Conservation (phyloP, 371 early-diverging fungal genomes). For the Rhizopus sp. region DNA sequence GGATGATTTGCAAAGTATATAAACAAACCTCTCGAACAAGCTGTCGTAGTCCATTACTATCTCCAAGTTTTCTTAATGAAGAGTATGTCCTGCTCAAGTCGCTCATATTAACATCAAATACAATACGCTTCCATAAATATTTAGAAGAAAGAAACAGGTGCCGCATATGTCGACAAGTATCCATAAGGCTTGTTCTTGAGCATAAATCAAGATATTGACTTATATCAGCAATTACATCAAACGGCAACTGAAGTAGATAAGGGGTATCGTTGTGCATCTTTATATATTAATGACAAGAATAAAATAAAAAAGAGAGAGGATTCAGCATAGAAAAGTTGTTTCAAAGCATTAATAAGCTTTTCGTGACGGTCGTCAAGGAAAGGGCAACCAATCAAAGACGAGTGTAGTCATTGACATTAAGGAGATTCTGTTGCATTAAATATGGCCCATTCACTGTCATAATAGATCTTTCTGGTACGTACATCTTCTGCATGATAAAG, state of each 20-base stretch:
- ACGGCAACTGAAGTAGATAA: constrained; percentile 14
- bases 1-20: background rate
- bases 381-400: background rate
- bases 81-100: constrained; percentile 37
- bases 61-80: constrained; percentile 40
- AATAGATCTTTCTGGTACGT: constrained; percentile 55
- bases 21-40: constrained; percentile 33
- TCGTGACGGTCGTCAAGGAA: background rate
- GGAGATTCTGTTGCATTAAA: constrained; percentile 16
- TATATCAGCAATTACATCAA: constrained; percentile 29
- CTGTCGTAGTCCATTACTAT: constrained; percentile 34
- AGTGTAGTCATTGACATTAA: no score
- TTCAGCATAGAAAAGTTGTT: background rate
- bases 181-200: constrained; percentile 38
- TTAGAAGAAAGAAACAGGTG: constrained; percentile 30
- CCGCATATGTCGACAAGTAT: constrained; percentile 40
- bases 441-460: constrained; percentile 58
- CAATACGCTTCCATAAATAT: constrained; percentile 37
- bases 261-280: background rate
- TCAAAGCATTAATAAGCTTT: background rate
- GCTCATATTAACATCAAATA: constrained; percentile 28
- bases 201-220: constrained; percentile 36
- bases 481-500: constrained; percentile 71
- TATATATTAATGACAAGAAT: background rate
- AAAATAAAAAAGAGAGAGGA: background rate